Percentiles rank a stretch among this genome's conserved stretches.
phyloP scores from a whole-genome alignment of 2,329 filamentous ascomycete species.

The Fusarium aywerte region DNA sequence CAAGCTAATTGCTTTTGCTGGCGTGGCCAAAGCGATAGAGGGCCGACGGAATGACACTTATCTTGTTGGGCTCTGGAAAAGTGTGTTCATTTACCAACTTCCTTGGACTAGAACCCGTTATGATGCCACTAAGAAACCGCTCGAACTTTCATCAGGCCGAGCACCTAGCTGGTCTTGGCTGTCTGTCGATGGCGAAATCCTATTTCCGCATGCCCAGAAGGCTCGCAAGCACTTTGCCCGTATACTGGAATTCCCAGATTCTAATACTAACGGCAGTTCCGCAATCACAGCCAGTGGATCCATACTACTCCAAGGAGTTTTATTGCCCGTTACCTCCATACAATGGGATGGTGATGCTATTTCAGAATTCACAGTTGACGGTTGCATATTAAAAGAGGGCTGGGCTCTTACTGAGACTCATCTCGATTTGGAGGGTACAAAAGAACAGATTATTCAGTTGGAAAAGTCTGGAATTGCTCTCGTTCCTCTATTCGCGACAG shows the following conservation, averaged over 20 bases:
- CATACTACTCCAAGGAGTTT: background rate
- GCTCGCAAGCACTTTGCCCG: background rate
- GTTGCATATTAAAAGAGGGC: background rate
- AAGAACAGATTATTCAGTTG: background rate
- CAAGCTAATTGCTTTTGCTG: constrained; percentile 6
- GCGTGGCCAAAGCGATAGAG: background rate
- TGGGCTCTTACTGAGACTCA: background rate
- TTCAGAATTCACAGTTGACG: background rate
- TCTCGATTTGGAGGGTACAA: background rate
- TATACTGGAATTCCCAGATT: background rate
- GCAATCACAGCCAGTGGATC: background rate
- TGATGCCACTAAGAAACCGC: background rate
- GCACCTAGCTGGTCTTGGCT: background rate
- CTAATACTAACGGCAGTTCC: background rate
- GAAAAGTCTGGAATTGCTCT: background rate
- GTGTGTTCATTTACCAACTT: background rate
- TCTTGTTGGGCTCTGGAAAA: constrained; percentile 3
- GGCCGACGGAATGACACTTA: background rate
- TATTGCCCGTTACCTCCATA: background rate
- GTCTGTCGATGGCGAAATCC: background rate
- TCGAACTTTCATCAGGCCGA: background rate
- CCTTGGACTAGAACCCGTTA: background rate
- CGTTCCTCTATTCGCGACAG: background rate
- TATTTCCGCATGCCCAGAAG: background rate
- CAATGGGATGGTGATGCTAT: background rate